These are phyloP conservation scores for Adansonia gregorii DNA, from an alignment of 441 rosid species.

Conservation along the genomic window DNA sequence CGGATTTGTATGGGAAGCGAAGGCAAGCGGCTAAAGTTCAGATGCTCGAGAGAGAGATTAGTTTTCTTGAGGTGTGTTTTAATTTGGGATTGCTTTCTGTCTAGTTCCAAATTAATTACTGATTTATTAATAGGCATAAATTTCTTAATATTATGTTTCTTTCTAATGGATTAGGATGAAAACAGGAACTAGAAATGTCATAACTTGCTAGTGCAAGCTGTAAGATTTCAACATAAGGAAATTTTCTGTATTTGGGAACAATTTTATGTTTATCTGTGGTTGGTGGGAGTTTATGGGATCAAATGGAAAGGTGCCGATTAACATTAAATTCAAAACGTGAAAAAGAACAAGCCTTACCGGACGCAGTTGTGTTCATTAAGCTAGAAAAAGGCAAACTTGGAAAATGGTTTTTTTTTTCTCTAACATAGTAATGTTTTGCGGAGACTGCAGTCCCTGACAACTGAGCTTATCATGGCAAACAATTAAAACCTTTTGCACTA, in stretches of 20 bases:
- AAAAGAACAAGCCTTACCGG: no score
- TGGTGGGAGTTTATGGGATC: constrained; percentile 10
- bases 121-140: background rate
- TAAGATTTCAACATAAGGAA: background rate
- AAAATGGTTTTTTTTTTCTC: background rate
- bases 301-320: background rate
- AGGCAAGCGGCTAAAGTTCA: constrained; percentile 49
- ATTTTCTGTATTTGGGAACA: background rate
- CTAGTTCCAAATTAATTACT: background rate
- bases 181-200: background rate
- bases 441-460: constrained; percentile 4
- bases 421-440: background rate
- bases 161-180: background rate
- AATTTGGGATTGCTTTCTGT: constrained; percentile 5
- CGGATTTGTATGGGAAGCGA: constrained; percentile 62
- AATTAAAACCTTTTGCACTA: background rate
- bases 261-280: background rate
- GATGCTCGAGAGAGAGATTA: constrained; percentile 58
- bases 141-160: background rate
- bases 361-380: no score
- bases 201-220: background rate
- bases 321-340: background rate
- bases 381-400: background rate
- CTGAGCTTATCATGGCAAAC: background rate
- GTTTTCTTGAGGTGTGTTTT: constrained; percentile 47